Evolutionary conservation across 2,329 filamentous ascomycete species (phyloP).

Genomic region (Claviceps monticola): DNA sequence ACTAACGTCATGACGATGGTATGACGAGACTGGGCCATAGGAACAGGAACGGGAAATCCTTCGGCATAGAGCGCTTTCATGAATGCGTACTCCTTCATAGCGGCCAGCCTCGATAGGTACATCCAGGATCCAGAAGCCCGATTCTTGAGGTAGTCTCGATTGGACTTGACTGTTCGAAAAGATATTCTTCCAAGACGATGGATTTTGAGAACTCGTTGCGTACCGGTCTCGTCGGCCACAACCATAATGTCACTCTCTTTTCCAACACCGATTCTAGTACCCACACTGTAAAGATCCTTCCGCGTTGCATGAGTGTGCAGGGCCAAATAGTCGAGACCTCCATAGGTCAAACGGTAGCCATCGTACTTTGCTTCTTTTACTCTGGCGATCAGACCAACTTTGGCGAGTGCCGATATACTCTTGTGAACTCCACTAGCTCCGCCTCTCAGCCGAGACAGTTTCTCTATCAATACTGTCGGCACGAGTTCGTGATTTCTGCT

Average conservation of each 20-base stretch:
- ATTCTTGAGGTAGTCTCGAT: slow-evolving; percentile 87
- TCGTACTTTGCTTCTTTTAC: slow-evolving; percentile 96
- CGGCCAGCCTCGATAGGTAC: slow-evolving; percentile 89
- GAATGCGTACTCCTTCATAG: slow-evolving; percentile 88
- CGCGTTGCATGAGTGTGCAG: slow-evolving; percentile 76
- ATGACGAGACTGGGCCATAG: slow-evolving; percentile 79
- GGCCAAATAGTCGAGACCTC: slow-evolving; percentile 93
- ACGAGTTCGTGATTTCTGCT: slow-evolving; percentile 97
- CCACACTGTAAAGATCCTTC: slow-evolving; percentile 77
- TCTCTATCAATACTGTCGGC: slow-evolving; percentile 75
- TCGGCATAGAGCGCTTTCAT: slow-evolving; percentile 76
- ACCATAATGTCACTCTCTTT: slow-evolving; percentile 98
- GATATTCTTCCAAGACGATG: slow-evolving; percentile 91
- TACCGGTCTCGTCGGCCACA: slow-evolving; percentile 65
- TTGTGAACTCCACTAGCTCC: slow-evolving; percentile 68
- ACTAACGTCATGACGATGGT: slow-evolving; percentile 93
- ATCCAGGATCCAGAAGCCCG: slow-evolving; percentile 79
- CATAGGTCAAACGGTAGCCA: slow-evolving; percentile 91
- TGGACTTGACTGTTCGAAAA: slow-evolving; percentile 90
- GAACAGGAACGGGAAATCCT: slow-evolving; percentile 80
- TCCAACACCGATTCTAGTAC: slow-evolving; percentile 86
- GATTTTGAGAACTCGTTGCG: slow-evolving; percentile 81
- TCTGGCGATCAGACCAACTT: slow-evolving; percentile 78
- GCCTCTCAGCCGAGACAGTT: slow-evolving; percentile 67
- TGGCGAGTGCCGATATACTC: slow-evolving; percentile 81